Conservation (phyloP, 768 basidiomycete genomes). For the Tricholoma bakamatsutake region DNA sequence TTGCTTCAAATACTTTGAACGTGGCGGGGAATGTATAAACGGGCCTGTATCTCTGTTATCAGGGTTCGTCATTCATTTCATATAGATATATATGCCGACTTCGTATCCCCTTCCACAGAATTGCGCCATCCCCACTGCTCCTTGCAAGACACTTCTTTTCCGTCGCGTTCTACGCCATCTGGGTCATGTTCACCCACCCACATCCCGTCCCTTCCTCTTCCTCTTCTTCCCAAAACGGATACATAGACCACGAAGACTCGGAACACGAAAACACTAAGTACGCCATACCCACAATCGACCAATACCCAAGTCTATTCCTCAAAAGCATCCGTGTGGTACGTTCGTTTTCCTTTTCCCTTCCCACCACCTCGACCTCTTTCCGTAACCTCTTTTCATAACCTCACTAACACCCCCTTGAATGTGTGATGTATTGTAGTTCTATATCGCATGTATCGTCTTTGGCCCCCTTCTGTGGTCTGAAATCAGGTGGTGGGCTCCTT, state of each 20-base stretch:
- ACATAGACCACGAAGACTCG: constrained; percentile 14
- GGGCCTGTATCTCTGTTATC: constrained; percentile 90
- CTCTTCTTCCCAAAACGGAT: constrained; percentile 8
- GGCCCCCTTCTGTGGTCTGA: constrained; percentile 87
- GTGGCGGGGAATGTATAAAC: constrained; percentile 80
- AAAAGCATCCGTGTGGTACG: constrained; percentile 68
- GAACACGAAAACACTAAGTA: constrained; percentile 28
- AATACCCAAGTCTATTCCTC: constrained; percentile 64
- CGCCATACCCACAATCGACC: constrained; percentile 39
- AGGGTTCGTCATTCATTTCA: constrained; percentile 47
- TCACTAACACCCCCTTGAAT: too few relatives aligned
- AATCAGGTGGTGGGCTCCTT: constrained; percentile 62
- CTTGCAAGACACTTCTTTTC: constrained; percentile 93
- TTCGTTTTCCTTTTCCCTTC: constrained; percentile 18
- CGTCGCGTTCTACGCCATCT: constrained; percentile 94
- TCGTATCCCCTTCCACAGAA: constrained; percentile 33
- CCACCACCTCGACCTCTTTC: neutral
- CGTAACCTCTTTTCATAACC: too few relatives aligned
- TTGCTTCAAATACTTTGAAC: constrained; percentile 97
- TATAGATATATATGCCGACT: neutral
- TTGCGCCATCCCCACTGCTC: constrained; percentile 69
- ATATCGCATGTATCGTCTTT: constrained; percentile 87
- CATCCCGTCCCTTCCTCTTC: constrained; percentile 16
- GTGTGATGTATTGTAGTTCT: too few relatives aligned
- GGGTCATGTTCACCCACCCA: constrained; percentile 71